Evolutionary conservation across 176 grass and related monocot genomes (phyloP), one percentile per base, ranked within the genome.

Genomic region (Cocos nucifera): DNA sequence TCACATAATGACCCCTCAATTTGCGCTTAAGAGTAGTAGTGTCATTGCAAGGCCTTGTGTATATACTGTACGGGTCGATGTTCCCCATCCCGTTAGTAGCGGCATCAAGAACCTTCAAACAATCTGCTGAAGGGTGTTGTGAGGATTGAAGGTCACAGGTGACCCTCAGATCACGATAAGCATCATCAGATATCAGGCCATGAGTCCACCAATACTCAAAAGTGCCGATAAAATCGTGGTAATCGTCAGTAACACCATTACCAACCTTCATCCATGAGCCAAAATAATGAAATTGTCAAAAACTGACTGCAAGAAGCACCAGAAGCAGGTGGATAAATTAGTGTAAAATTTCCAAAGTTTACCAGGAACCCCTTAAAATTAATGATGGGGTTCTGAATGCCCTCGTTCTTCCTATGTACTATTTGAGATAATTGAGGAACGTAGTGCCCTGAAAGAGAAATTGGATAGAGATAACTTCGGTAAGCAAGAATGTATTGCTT

Each of bases 191-290:
- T 60, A 97, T 97, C 17, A 97, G 72, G 29, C 92, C 92, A 24
- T 97, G 92, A 18, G 78, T 91, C 92, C 92, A 97, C 87, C 92
- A 97, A 50, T 87, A 88, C 78, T 97, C 92, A 8, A 90, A 87
- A 1, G 83, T 77, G 17, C 92, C 92, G 22, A 85, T 26, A 19
- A 73, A 97, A 51, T 97, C 92, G 56, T 97, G 62, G 62, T 91
- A 97, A 74, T 91, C 92, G 0, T 91, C 83, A 10, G 64, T 88
- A 9, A 97, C 87, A 0, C 70, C 92, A 67, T 97, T 97, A 6
- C 87, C 92, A 1, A 97, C 92, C 92, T 96, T 69, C 4, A 75
- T 19, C 1, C 8, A 26, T 5, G 51, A 23, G 59, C n/a, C 30
- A 72, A 65, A 44, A 44, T 44, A 44, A 44, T 44, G 19, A 29